phyloP scores from a whole-genome alignment of 495 filamentous ascomycete species.

The Chaetomium tenue region DNA sequence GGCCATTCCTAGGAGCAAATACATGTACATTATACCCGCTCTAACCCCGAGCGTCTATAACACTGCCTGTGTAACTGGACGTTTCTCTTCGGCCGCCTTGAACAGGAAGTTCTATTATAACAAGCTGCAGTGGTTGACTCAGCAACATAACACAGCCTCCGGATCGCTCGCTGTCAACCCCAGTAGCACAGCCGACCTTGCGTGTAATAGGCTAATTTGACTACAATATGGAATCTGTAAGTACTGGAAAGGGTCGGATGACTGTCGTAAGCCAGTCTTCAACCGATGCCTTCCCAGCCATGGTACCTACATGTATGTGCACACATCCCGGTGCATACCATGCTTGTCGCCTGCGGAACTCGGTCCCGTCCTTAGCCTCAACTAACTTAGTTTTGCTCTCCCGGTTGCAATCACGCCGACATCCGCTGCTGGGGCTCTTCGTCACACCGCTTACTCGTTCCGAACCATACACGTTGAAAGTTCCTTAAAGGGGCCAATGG shows the following conservation, averaged over 20 bases:
- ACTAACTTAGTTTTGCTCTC: too few relatives aligned
- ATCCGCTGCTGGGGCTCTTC: too few relatives aligned
- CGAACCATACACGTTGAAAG: too few relatives aligned
- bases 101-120: background rate
- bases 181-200: background rate
- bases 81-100: background rate
- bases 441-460: too few relatives aligned
- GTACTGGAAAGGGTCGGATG: background rate
- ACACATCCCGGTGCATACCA: too few relatives aligned
- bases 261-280: too few relatives aligned
- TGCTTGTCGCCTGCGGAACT: too few relatives aligned
- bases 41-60: background rate
- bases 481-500: background rate
- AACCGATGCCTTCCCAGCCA: too few relatives aligned
- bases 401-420: too few relatives aligned
- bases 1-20: background rate
- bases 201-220: background rate
- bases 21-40: background rate
- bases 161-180: background rate
- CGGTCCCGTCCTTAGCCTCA: too few relatives aligned
- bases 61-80: background rate
- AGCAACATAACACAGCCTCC: constrained; percentile 11
- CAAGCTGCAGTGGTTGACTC: constrained; percentile 15
- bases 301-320: too few relatives aligned
- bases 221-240: background rate